phyloP scores from a whole-genome alignment of 306 rosid species.

The Vigna hirtella region DNA sequence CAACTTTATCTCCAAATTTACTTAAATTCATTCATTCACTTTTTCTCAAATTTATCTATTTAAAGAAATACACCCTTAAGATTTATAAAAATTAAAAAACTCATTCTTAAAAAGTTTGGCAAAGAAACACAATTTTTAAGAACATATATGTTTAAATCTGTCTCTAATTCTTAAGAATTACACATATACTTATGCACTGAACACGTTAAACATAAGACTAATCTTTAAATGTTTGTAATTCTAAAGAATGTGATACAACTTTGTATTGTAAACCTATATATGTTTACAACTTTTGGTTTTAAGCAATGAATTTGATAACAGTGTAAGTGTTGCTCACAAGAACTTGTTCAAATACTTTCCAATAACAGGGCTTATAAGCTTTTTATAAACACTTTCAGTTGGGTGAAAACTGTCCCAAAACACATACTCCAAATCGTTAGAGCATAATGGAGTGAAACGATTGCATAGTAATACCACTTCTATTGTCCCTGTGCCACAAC shows the following conservation, averaged over 20 bases:
- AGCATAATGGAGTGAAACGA: slow-evolving; percentile 44
- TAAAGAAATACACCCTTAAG: too few relatives aligned
- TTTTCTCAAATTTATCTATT: too few relatives aligned
- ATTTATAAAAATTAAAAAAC: too few relatives aligned
- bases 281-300: not conserved
- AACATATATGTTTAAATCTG: too few relatives aligned
- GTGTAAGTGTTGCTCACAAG: not conserved
- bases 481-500: slow-evolving; percentile 67
- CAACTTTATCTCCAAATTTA: too few relatives aligned
- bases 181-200: not conserved
- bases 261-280: too few relatives aligned
- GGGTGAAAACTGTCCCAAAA: slow-evolving; percentile 84
- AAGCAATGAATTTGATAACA: not conserved
- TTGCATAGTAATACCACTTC: slow-evolving; percentile 65
- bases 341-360: slow-evolving; percentile 35
- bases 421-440: slow-evolving; percentile 46
- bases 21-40: too few relatives aligned
- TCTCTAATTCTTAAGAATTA: not conserved
- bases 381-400: slow-evolving; percentile 48
- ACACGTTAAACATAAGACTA: not conserved
- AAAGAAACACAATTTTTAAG: not conserved
- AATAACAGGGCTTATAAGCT: slow-evolving; percentile 45
- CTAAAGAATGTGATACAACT: not conserved
- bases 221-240: not conserved
- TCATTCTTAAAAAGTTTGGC: not conserved